A percentile compares a stretch with the other conserved stretches of the same genome.
phyloP scores from a whole-genome alignment of 495 filamentous ascomycete species.

The Penicillium fimorum region DNA sequence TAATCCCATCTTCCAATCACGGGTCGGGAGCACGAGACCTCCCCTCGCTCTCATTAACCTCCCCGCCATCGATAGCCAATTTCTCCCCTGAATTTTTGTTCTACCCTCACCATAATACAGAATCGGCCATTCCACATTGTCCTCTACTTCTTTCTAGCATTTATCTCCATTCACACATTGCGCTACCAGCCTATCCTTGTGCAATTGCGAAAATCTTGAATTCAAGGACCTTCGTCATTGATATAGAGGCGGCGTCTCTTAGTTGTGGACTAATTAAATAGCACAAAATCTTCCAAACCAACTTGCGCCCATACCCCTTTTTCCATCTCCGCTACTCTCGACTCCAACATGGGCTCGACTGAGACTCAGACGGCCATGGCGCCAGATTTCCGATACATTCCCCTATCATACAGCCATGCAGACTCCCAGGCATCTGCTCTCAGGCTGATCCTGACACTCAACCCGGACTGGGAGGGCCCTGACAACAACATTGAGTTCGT shows the following conservation, averaged over 20 bases:
- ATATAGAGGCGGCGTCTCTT: background rate
- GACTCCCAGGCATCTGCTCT: constrained; percentile 75
- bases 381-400: constrained; percentile 54
- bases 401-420: constrained; percentile 70
- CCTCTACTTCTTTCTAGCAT: background rate
- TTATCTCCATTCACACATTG: background rate
- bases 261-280: background rate
- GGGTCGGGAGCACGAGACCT: constrained; percentile 43
- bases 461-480: constrained; percentile 76
- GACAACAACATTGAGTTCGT: constrained; percentile 82
- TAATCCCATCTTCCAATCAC: constrained; percentile 33
- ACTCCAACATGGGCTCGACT: constrained; percentile 33
- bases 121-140: background rate
- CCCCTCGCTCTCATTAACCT: constrained; percentile 19
- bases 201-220: background rate
- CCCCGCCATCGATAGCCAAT: constrained; percentile 9
- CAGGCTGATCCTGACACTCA: constrained; percentile 72
- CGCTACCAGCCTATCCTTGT: background rate
- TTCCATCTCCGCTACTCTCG: background rate
- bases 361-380: constrained; percentile 20
- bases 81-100: constrained; percentile 9
- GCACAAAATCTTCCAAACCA: background rate
- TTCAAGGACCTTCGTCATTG: background rate
- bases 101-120: background rate
- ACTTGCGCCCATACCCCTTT: constrained; percentile 1